Conservation (phyloP, 805 yeast genomes). For the Nakazawaea ambrosiae region DNA sequence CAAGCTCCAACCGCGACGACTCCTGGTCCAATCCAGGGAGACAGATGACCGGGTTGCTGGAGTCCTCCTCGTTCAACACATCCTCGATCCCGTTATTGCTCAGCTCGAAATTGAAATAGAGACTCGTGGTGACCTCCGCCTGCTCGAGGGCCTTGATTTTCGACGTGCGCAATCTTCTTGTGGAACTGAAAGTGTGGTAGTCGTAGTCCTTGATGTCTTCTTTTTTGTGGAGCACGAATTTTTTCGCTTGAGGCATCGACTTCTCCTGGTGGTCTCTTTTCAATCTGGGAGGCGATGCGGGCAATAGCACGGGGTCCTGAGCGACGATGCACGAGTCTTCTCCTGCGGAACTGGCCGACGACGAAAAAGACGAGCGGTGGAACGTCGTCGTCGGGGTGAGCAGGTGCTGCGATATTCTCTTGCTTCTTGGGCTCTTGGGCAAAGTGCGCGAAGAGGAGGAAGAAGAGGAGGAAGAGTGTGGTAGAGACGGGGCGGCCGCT, state of each 20-base stretch:
- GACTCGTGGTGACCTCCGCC: slow-evolving; percentile 25
- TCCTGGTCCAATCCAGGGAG: slow-evolving; percentile 7
- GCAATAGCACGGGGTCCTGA: background rate
- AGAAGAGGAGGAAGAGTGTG: no score
- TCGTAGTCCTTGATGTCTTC: slow-evolving; percentile 24
- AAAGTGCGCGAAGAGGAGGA: background rate
- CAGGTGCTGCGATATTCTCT: slow-evolving; percentile 4
- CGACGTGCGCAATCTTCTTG: slow-evolving; percentile 24
- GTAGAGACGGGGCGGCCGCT: no score
- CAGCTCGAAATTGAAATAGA: slow-evolving; percentile 17
- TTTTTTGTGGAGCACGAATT: slow-evolving; percentile 9
- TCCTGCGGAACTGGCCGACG: no score
- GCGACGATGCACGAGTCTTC: background rate
- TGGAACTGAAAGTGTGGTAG: slow-evolving; percentile 26
- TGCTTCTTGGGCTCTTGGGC: slow-evolving; percentile 6
- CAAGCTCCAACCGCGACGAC: slow-evolving; percentile 3
- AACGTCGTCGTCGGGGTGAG: slow-evolving; percentile 3
- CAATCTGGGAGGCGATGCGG: background rate
- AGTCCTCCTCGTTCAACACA: slow-evolving; percentile 12
- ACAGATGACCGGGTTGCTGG: slow-evolving; percentile 3
- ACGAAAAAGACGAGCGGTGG: background rate
- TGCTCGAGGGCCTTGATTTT: slow-evolving; percentile 30
- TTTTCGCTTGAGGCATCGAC: background rate
- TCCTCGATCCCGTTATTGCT: slow-evolving; percentile 15
- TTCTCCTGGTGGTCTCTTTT: background rate